A percentile compares a stretch with the other conserved stretches of the same genome.
Evolutionary conservation across 1,284 basidiomycete genomes (phyloP).

Genomic region (Heliocybe sulcata): DNA sequence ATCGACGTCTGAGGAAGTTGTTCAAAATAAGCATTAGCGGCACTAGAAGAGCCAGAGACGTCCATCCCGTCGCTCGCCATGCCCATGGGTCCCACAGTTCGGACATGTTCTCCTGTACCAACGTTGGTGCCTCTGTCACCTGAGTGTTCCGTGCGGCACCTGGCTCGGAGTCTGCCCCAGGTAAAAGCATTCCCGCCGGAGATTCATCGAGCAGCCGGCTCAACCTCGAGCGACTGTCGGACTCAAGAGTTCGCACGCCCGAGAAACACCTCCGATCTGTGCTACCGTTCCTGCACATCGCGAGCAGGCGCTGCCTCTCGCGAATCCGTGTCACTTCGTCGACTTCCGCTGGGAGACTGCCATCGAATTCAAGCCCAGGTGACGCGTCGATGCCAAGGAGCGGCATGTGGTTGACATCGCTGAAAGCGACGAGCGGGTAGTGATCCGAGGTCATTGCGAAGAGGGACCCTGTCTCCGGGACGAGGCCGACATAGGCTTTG

Average conservation of each 20-base stretch:
- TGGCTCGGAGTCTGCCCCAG: neutral
- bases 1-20: neutral
- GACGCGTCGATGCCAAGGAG: conserved; percentile 29
- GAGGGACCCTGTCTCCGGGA: conserved; percentile 58
- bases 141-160: neutral
- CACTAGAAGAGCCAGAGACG: neutral
- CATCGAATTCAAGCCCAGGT: conserved; percentile 13
- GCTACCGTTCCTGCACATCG: conserved; percentile 27
- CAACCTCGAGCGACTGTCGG: conserved; percentile 21
- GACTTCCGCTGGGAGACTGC: conserved; percentile 31
- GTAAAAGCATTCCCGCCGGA: conserved; percentile 11
- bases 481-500: conserved; percentile 64
- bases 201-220: conserved; percentile 27
- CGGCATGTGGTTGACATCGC: conserved; percentile 29
- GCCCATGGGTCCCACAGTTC: neutral
- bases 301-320: conserved; percentile 25
- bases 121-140: neutral
- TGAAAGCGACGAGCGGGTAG: conserved; percentile 73
- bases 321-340: conserved; percentile 36
- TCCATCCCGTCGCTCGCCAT: neutral
- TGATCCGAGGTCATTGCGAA: conserved; percentile 71
- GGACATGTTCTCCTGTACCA: neutral
- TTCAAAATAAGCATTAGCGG: neutral
- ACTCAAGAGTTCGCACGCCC: conserved; percentile 47
- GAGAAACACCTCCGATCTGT: conserved; percentile 50